Conservation (phyloP, 768 basidiomycete species). For the Lentinus tigrinus region DNA sequence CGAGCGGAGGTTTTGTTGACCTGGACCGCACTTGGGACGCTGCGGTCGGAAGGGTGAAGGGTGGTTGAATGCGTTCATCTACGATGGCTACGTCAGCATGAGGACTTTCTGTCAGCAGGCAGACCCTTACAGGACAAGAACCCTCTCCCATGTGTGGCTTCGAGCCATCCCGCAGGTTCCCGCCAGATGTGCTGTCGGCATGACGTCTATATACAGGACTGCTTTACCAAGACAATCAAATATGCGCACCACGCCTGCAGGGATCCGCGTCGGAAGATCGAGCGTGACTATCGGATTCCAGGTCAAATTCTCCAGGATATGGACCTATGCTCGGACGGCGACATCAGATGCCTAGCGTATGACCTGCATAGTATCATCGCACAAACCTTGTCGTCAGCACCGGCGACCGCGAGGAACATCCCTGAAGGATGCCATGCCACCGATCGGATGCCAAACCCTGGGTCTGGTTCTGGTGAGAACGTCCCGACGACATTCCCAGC, state of each 20-base stretch:
- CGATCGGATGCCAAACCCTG: slow-evolving; percentile 78
- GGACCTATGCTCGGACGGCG: slow-evolving; percentile 45
- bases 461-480: slow-evolving; percentile 73
- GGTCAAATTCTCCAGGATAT: slow-evolving; percentile 71
- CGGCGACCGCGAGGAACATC: slow-evolving; percentile 75
- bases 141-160: slow-evolving; percentile 78
- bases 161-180: slow-evolving; percentile 84
- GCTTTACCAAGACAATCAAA: not conserved
- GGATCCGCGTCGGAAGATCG: slow-evolving; percentile 58
- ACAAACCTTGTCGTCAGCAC: slow-evolving; percentile 84
- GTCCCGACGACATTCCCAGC: slow-evolving; percentile 61
- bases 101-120: not conserved
- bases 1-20: slow-evolving; percentile 29
- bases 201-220: not conserved
- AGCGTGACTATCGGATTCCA: slow-evolving; percentile 70
- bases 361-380: not conserved
- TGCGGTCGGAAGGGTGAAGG: slow-evolving; percentile 48
- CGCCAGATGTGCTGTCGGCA: slow-evolving; percentile 70
- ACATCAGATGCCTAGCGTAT: not conserved
- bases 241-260: slow-evolving; percentile 52
- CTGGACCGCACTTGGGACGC: slow-evolving; percentile 56
- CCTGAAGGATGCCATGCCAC: slow-evolving; percentile 88
- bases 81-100: not conserved
- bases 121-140: slow-evolving; percentile 74
- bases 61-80: slow-evolving; percentile 68